A percentile compares a stretch with the other conserved stretches of the same genome.
These are phyloP conservation scores for Pascua sp. DNA, from an alignment of 1,284 basidiomycete genomes.

Conservation along the genomic window DNA sequence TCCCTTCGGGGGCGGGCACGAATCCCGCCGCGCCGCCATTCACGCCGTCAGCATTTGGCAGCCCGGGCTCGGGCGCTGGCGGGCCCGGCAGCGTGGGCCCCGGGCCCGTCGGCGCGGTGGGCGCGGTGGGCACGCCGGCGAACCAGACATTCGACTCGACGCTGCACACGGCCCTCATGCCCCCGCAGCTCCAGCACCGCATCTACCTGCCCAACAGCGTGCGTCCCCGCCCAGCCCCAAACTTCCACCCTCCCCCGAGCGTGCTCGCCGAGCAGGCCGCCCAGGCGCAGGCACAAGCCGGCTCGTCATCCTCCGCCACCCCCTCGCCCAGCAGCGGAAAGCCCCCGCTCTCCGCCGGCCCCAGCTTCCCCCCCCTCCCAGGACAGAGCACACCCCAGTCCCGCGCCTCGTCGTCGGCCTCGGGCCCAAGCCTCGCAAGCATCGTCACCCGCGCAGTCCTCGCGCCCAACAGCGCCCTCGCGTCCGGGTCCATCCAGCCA, in stretches of 20 bases:
- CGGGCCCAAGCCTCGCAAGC: slow-evolving; percentile 44
- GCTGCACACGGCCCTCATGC: slow-evolving; percentile 46
- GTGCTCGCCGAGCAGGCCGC: slow-evolving; percentile 34
- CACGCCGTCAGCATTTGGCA: slow-evolving; percentile 21
- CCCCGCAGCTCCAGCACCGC: slow-evolving; percentile 47
- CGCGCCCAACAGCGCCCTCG: slow-evolving; percentile 34
- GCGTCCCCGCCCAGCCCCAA: slow-evolving; percentile 40
- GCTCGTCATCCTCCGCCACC: slow-evolving; percentile 2
- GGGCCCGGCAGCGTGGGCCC: neutral
- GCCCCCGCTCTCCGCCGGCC: slow-evolving; percentile 17
- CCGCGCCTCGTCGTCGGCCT: neutral
- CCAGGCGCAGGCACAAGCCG: slow-evolving; percentile 13
- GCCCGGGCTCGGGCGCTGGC: neutral
- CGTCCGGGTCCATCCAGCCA: neutral
- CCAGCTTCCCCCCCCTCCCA: slow-evolving; percentile 46
- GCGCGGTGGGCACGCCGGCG: neutral
- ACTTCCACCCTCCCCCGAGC: slow-evolving; percentile 41
- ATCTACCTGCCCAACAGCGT: slow-evolving; percentile 44
- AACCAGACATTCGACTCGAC: slow-evolving; percentile 15
- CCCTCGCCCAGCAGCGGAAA: neutral
- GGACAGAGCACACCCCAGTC: slow-evolving; percentile 11
- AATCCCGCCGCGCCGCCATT: slow-evolving; percentile 42
- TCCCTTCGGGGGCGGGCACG: slow-evolving; percentile 16
- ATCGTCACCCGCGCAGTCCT: slow-evolving; percentile 48
- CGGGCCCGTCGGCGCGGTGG: neutral